Percentiles rank a stretch among this genome's conserved stretches.
These are phyloP conservation scores for Rhodotorula sp. DNA, from an alignment of 1,284 basidiomycete genomes.

Conservation along the genomic window DNA sequence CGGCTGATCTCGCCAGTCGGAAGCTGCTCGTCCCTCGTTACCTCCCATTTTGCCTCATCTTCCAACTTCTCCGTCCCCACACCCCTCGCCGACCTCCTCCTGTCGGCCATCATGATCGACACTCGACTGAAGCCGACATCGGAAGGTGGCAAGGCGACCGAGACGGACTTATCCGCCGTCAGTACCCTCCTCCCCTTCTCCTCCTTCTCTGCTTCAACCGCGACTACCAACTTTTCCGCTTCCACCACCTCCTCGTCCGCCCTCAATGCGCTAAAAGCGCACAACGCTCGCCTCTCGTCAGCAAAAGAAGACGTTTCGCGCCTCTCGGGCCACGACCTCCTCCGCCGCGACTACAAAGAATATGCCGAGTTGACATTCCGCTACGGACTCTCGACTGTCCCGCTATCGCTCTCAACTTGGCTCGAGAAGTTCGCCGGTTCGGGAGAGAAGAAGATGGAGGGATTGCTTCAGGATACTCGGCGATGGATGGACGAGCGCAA, in stretches of 20 bases:
- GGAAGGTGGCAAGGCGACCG: conserved; percentile 63
- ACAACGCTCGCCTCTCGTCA: conserved; percentile 52
- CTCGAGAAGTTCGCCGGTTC: conserved; percentile 51
- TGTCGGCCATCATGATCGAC: conserved; percentile 77
- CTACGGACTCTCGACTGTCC: conserved; percentile 74
- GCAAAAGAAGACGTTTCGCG: conserved; percentile 70
- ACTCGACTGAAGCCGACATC: conserved; percentile 63
- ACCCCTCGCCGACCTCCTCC: conserved; percentile 72
- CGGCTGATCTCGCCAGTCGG: conserved; percentile 66
- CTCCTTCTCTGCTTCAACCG: conserved; percentile 15
- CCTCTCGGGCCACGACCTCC: conserved; percentile 70
- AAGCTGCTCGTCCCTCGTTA: conserved; percentile 75
- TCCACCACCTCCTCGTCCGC: neutral
- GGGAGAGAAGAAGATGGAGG: conserved; percentile 24
- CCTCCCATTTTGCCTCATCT: conserved; percentile 54
- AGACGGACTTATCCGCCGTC: conserved; percentile 63
- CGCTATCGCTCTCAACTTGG: conserved; percentile 60
- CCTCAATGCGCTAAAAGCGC: neutral
- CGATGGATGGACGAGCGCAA: conserved; percentile 66
- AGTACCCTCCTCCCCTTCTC: conserved; percentile 56
- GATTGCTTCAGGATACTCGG: conserved; percentile 57
- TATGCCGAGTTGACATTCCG: conserved; percentile 58
- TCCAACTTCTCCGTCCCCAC: conserved; percentile 47
- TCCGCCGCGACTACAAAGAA: conserved; percentile 90
- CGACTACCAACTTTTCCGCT: neutral